These are phyloP conservation scores for Dorcoceras hygrometricum DNA, from an alignment of 257 asterid genomes.

Conservation along the genomic window DNA sequence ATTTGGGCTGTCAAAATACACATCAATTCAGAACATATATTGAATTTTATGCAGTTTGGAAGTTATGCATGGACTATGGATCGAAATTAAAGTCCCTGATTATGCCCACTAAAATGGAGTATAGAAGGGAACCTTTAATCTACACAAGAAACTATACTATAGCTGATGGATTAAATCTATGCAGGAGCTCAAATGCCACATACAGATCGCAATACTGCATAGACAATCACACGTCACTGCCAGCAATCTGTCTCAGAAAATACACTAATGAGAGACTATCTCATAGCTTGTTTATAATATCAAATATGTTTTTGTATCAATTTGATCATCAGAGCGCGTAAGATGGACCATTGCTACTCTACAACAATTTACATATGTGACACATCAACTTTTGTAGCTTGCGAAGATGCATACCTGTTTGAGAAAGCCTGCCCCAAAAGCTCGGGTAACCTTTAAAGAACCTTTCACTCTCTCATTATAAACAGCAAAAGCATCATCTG, in stretches of 20 bases:
- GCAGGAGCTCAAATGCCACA: background rate
- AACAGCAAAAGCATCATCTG: constrained; percentile 46
- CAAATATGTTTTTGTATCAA: too few species aligned
- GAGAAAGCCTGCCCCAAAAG: constrained; percentile 65
- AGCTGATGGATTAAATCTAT: background rate
- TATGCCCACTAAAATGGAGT: too few species aligned
- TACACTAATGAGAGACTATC: background rate
- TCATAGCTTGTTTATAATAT: too few species aligned
- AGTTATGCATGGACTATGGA: too few species aligned
- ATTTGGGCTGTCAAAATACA: constrained; percentile 45
- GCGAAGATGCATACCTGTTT: constrained; percentile 38
- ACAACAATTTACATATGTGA: too few species aligned
- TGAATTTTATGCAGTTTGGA: background rate
- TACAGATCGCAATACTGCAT: background rate
- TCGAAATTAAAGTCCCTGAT: background rate
- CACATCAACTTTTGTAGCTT: background rate
- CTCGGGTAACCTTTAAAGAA: constrained; percentile 63
- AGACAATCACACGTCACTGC: background rate
- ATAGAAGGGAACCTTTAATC: too few species aligned
- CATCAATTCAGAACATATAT: background rate
- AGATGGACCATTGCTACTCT: too few species aligned
- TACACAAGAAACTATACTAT: background rate
- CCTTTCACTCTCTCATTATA: constrained; percentile 56
- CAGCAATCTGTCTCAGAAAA: background rate
- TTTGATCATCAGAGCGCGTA: too few species aligned